Evolutionary conservation across 2,329 filamentous ascomycete species (phyloP), one percentile per base, ranked within the genome.

Genomic region (Cytospora mali): DNA sequence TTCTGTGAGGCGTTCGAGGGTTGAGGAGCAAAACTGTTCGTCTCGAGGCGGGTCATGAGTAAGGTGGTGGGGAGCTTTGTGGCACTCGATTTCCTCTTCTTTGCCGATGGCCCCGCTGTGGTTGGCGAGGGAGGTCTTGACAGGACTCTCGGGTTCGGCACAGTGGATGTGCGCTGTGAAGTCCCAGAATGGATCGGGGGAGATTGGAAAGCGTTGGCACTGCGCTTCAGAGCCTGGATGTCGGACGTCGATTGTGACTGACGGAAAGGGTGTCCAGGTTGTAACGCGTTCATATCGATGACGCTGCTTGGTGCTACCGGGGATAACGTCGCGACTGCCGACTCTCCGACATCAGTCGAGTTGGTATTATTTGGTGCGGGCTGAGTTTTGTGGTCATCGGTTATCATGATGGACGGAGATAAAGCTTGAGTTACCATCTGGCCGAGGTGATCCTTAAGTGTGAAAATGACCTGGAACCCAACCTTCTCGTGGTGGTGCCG

Each of bases 321-420:
- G 46, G 57, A 39, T 18, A 25, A n/a, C 42, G 61, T 52, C 23
- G 66, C 21, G 49, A 61, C 33, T 31, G 62, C 68, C 50, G 69
- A 64, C 25, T 60, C 58, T 9, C 23, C 21, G 21, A 52, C 29
- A n/a, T 55, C 31, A 23, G 59, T 39, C 11, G 60, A 46, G 64
- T 60, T 64, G 59, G 51, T 50, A 61, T 49, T 64, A 52, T 72
- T 58, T 56, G 80, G 76, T 56, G 81, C 75, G 62, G 77, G 74
- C 69, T 92, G 90, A 9, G 92, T 97, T 79, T 98, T 98, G 79
- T 98, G 94, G 71, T 99, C 94, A 73, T 99, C 94, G 1, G 95
- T 98, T 67, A 98, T 97, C 84, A 97, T 94, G 67, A 98, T 96
- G 0, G 92, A 91, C 61, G 89, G 88, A 23, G 92, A 92, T 67